Base-by-base conservation (phyloP, 1,139 yeast species). In the Candida smagusa region DNA sequence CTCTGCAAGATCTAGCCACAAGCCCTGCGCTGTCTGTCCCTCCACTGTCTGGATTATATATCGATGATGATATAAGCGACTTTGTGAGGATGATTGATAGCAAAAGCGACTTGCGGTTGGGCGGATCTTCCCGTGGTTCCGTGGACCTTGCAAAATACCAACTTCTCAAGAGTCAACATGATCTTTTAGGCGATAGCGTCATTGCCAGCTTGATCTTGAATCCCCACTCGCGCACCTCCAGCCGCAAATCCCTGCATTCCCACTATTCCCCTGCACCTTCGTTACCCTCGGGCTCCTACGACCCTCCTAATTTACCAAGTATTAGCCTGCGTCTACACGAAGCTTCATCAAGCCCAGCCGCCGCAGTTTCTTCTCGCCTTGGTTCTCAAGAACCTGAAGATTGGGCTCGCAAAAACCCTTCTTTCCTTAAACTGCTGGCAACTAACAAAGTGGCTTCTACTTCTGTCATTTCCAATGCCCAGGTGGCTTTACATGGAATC, bases 61-160 rank as follows among this genome's bases (percentile, higher is more conserved):
- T 63, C 21, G 89, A 82, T 47, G 89, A 85, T 41, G 96, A 85
- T 49, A 69, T 89, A 22, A 78, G 84, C 40, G 88, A 84, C 38
- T 90, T 90, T 64, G 86, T 90, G 36, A 74, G 80, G 46, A 71
- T 88, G 77, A 77, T 90, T 35, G 97, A 92, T 47, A 79, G 84
- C 35, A 78, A 74, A 45, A 68, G 72, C 2, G 82, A 77, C 44
- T 57, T 79, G 22, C 55, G 77, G 33, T 22, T 40, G 28, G 33
- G 34, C 6, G 21, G 22, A 4, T 16, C 16, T 4, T 16, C 9
- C 9, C 21, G 22, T n/a, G 21, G 4, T 12, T 21, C 25, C 4
- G 9, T 7, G 5, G 62, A 66, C 0, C 53, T 71, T 38, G 60
- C 53, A 37, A 58, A 60, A 43, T 70, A 65, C 48, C 77, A 71